Conservation (phyloP, 2,329 filamentous ascomycete genomes). For the Pseudocercospora cruenta region DNA sequence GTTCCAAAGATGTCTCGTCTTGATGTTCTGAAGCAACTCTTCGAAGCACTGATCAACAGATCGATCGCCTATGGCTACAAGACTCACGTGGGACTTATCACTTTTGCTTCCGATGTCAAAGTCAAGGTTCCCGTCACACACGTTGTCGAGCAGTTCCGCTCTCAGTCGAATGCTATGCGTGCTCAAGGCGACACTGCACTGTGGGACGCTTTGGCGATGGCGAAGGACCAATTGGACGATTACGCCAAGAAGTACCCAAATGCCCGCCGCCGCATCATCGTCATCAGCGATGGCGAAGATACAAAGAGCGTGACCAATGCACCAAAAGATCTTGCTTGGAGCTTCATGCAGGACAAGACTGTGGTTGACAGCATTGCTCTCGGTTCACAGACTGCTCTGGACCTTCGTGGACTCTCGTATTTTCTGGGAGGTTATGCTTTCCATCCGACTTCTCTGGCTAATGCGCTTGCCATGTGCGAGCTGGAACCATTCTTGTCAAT, state of each 20-base stretch:
- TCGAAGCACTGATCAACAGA: conserved; percentile 43
- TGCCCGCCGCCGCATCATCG: conserved; percentile 44
- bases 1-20: conserved; percentile 28
- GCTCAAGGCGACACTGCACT: conserved; percentile 41
- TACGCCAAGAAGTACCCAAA: conserved; percentile 38
- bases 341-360: conserved; percentile 33
- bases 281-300: conserved; percentile 43
- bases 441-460: conserved; percentile 39
- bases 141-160: conserved; percentile 44
- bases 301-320: conserved; percentile 36
- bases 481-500: conserved; percentile 43
- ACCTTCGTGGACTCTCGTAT: conserved; percentile 38
- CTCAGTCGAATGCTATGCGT: conserved; percentile 37
- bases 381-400: conserved; percentile 34
- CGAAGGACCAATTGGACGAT: conserved; percentile 38
- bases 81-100: conserved; percentile 43
- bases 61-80: conserved; percentile 44
- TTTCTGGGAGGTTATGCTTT: conserved; percentile 44
- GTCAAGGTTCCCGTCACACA: conserved; percentile 38
- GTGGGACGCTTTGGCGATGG: conserved; percentile 43
- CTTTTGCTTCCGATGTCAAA: conserved; percentile 35
- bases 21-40: conserved; percentile 45
- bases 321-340: conserved; percentile 30
- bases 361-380: conserved; percentile 43
- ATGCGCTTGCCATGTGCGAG: conserved; percentile 44